Evolutionary conservation across 2,329 filamentous ascomycete genomes (phyloP), one percentile per base, ranked within the genome.

Genomic region (Massarina eburnea): DNA sequence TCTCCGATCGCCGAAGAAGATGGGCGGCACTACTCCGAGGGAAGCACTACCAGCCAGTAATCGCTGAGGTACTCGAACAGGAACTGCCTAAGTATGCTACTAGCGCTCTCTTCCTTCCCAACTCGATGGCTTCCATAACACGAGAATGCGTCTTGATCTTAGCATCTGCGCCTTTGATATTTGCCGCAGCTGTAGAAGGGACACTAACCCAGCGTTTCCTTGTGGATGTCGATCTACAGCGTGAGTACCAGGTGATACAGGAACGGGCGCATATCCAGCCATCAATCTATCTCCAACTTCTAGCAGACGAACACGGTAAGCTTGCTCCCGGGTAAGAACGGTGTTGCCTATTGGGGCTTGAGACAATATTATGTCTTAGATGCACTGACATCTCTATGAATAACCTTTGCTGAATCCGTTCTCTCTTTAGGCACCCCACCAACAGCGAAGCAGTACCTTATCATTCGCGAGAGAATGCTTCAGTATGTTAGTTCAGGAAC

Each of bases 211-310:
- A 38, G n/a, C 48, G 45, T 4, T 46, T 65, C 19, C 41, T 39
- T 0, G 17, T 14, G n/a, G 53, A 61, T 15, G 0, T 41, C 10
- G 18, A 46, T 1, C 34, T 67, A 1, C 58, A 61, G 39, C 30
- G 30, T 19, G 51, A 64, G 19, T 58, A 64, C 27, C 37, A 29
- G 3, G 26, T 36, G 8, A 46, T 67, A 6, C 49, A 48, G n/a
- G 30, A 58, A 17, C 45, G 53, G 36, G 63, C 62, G 7, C 35
- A 52, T 8, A 5, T 45, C 0, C 59, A 64, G 22, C 61, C 62
- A 1, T 64, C 58, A 1, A 67, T 67, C 4, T 66, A 67, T 33
- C 46, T 61, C 9, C 61, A 67, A 20, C 39, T 61, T 2, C 54
- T 66, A 1, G 51, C 55, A 2, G 57, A 64, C 29, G 43, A 44